Percentiles rank a stretch among this genome's conserved stretches.
These are phyloP conservation scores for Candida glucosophila DNA, from an alignment of 1,139 yeast species.

Conservation along the genomic window DNA sequence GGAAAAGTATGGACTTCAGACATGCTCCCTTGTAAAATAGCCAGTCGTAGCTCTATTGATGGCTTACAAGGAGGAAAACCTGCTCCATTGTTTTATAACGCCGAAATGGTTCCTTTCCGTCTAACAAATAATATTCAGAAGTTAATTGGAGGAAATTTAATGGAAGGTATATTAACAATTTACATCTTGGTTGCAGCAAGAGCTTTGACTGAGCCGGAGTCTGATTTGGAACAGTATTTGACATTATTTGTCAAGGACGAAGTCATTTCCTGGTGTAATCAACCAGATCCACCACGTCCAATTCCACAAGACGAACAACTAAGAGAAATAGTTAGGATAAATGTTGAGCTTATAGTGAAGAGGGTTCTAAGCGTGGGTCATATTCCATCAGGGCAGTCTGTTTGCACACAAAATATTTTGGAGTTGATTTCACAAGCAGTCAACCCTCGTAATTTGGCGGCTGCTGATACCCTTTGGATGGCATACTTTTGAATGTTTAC, in stretches of 20 bases:
- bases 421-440: slow-evolving; percentile 94
- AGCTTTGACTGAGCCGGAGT: slow-evolving; percentile 84
- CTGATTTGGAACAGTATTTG: slow-evolving; percentile 79
- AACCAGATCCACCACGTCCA: slow-evolving; percentile 61
- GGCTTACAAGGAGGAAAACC: slow-evolving; percentile 48
- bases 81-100: slow-evolving; percentile 83
- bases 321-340: slow-evolving; percentile 79
- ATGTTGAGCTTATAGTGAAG: slow-evolving; percentile 79
- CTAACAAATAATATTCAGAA: slow-evolving; percentile 93
- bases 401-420: slow-evolving; percentile 88
- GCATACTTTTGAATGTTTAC: slow-evolving; percentile 80
- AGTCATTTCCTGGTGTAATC: slow-evolving; percentile 86
- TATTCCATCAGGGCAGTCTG: slow-evolving; percentile 61
- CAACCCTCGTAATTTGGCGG: slow-evolving; percentile 87
- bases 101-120: slow-evolving; percentile 95
- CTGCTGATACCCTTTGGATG: slow-evolving; percentile 93
- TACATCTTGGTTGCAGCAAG: slow-evolving; percentile 80
- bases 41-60: slow-evolving; percentile 54
- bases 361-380: slow-evolving; percentile 66
- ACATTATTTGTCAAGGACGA: slow-evolving; percentile 93
- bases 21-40: slow-evolving; percentile 83
- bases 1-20: slow-evolving; percentile 94
- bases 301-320: slow-evolving; percentile 70
- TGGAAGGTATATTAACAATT: slow-evolving; percentile 87
- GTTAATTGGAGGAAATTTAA: slow-evolving; percentile 83